Percentiles rank a stretch among this genome's conserved stretches.
Evolutionary conservation across 345 rosid genomes (phyloP).

Genomic region (Hirschfeldia incana): DNA sequence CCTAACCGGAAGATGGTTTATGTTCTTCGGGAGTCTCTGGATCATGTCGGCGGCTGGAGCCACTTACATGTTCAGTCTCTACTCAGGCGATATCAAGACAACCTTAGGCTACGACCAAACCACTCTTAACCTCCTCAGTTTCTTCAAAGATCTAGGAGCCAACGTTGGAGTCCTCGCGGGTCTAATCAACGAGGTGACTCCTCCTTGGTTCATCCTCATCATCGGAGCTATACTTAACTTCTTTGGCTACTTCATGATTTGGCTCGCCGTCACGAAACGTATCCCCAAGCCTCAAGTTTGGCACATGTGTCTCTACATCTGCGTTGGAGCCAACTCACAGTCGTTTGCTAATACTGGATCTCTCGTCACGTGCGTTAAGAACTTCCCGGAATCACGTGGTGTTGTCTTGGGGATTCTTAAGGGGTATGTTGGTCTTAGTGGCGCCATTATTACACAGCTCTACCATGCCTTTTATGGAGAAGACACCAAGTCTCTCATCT

Average conservation of each 20-base stretch:
- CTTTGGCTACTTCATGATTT: constrained; percentile 53
- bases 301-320: constrained; percentile 58
- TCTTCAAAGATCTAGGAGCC: constrained; percentile 58
- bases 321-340: constrained; percentile 59
- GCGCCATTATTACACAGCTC: constrained; percentile 56
- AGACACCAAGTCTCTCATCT: constrained; percentile 43
- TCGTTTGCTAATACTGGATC: constrained; percentile 58
- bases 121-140: constrained; percentile 50
- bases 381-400: constrained; percentile 61
- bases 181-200: constrained; percentile 48
- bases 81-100: constrained; percentile 49
- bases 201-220: constrained; percentile 52
- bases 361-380: constrained; percentile 55
- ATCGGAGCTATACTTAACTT: constrained; percentile 53
- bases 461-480: constrained; percentile 55
- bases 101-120: constrained; percentile 53
- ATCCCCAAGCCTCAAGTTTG: constrained; percentile 49
- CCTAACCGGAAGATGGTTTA: constrained; percentile 54
- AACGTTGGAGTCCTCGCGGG: constrained; percentile 56
- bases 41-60: constrained; percentile 57
- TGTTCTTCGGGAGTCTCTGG: constrained; percentile 47
- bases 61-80: constrained; percentile 53
- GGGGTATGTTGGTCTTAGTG: constrained; percentile 57
- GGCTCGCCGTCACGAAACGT: constrained; percentile 49
- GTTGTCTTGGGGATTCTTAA: constrained; percentile 55